Base-by-base conservation (phyloP, 768 basidiomycete genomes). In the Tulasnella sp. region DNA sequence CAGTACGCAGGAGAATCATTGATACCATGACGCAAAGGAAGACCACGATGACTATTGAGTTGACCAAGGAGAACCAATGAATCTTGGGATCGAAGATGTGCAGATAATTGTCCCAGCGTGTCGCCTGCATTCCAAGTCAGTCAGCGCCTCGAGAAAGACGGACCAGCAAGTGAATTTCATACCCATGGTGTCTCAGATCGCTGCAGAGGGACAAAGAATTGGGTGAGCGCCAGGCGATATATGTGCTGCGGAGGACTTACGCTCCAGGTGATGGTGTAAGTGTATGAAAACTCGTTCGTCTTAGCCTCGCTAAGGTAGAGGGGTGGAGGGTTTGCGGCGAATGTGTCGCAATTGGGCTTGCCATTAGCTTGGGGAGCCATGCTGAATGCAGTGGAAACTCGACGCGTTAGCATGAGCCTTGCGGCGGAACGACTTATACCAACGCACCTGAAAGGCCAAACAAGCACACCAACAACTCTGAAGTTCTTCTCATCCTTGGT, bases 31-130 rank as follows among this genome's bases (percentile, higher is more conserved):
- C 85, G 76, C 92, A 94, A 9, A 98, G 87, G 84, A 98, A 94
- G 34, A 92, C 82, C 34, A 91, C 94, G 73, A 98, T 94, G 74
- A 97, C 88, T 29, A 96, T 80, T 1, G 95, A 95, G 80, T 98
- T 98, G 77, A 96, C 85, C 67, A 98, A 84, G 76, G 91, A 93
- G 82, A 98, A 95, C 92, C 95, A 96, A 80, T 98, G 96, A 72
- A 98, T 97, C 67, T 89, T 87, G 62, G 93, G 94, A 77, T 95
- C 94, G 76, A 94, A 92, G 68, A 96, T 90, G 76, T 94, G 93
- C 22, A 98, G 86, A 78, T 98, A 98, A 76, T 90, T 90, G 78
- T 98, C 96, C 95, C 96, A 98, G 67, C 96, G 85, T 3, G 95
- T 92, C 4, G 94, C 95, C 93, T 94, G 81, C 0, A 78, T 79